phyloP scores from a whole-genome alignment of 768 basidiomycete species.

The Panaeolus cyanescens region DNA sequence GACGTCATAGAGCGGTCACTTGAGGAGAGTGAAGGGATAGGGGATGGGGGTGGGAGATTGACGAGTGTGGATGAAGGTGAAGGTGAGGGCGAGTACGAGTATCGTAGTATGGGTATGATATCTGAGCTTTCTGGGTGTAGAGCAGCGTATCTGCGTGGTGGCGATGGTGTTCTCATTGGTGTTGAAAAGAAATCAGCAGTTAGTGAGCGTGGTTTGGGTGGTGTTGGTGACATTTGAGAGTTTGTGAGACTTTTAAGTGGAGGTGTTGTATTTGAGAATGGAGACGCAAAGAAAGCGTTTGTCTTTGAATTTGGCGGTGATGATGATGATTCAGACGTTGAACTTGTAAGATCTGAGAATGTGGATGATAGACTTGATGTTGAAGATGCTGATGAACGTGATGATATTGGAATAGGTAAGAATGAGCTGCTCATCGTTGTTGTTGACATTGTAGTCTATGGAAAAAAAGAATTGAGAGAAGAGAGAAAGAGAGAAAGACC shows the following conservation, averaged over 20 bases:
- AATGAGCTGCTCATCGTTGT: no score
- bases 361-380: conserved; percentile 10
- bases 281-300: conserved; percentile 47
- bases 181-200: conserved; percentile 33
- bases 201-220: conserved; percentile 21
- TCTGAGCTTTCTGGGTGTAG: conserved; percentile 13
- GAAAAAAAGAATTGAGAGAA: no score
- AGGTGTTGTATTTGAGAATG: no score
- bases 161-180: conserved; percentile 22
- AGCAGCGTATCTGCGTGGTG: conserved; percentile 8
- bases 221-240: conserved; percentile 17
- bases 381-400: conserved; percentile 10
- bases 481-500: no score
- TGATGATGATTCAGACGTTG: conserved; percentile 24
- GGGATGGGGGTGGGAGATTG: background rate
- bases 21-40: background rate
- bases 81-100: conserved; percentile 24
- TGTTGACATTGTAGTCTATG: no score
- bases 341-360: conserved; percentile 19
- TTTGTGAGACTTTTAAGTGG: no score
- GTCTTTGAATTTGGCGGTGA: conserved; percentile 42
- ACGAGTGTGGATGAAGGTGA: background rate
- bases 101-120: conserved; percentile 20
- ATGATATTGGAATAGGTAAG: no score
- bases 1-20: background rate